Percentiles rank a stretch among this genome's conserved stretches.
Evolutionary conservation across 768 basidiomycete genomes (phyloP).

Genomic region (Suillus variegatus): DNA sequence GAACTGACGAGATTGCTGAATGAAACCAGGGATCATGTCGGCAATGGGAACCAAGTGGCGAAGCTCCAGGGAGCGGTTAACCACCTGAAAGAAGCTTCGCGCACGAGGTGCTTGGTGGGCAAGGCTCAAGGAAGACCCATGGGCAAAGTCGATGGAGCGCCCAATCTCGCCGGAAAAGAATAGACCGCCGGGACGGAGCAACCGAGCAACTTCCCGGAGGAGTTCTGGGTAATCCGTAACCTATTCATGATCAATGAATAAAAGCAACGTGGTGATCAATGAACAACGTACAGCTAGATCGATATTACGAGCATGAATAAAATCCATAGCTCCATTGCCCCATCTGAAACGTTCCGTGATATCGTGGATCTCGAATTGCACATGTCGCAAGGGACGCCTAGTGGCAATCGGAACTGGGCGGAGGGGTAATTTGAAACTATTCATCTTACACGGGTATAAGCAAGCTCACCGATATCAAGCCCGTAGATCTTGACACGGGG

Average conservation of each 20-base stretch:
- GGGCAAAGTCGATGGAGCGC: conserved; percentile 42
- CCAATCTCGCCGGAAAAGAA: conserved; percentile 68
- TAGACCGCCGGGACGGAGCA: conserved; percentile 71
- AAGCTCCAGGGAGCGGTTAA: conserved; percentile 41
- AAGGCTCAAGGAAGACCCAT: conserved; percentile 27
- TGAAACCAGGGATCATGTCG: conserved; percentile 35
- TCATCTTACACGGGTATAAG: conserved; percentile 12
- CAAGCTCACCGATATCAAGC: conserved; percentile 69
- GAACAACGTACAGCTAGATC: conserved; percentile 57
- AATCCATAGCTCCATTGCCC: conserved; percentile 55
- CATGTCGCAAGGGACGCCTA: conserved; percentile 58
- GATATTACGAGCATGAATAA: conserved; percentile 65
- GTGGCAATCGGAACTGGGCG: conserved; percentile 70
- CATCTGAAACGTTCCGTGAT: conserved; percentile 55
- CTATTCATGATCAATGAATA: conserved; percentile 37
- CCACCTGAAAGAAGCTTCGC: conserved; percentile 35
- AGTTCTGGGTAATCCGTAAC: conserved; percentile 53
- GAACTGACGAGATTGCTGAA: conserved; percentile 44
- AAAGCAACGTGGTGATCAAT: conserved; percentile 9
- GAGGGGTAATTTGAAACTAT: conserved; percentile 14
- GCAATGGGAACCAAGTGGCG: conserved; percentile 43
- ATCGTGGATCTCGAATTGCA: conserved; percentile 67
- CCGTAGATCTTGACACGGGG: conserved; percentile 67
- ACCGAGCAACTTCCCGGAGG: conserved; percentile 58
- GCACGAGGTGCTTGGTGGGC: conserved; percentile 28